Conservation (phyloP, 2,329 filamentous ascomycete species). For the Botrytis fabae region DNA sequence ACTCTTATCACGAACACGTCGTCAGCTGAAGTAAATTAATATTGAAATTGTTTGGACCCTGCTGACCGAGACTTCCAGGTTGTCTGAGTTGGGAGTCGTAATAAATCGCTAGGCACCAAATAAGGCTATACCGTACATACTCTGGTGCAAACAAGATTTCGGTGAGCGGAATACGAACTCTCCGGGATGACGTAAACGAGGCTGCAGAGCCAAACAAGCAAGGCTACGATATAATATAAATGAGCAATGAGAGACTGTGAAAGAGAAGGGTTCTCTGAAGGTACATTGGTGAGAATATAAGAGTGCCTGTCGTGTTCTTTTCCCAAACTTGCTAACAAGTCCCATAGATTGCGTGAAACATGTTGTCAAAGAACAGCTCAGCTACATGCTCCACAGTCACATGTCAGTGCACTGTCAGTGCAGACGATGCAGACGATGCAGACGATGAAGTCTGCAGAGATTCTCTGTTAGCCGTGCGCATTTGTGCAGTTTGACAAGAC, state of each 20-base stretch:
- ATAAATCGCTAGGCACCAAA: slow-evolving; percentile 18
- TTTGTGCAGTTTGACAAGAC: background rate
- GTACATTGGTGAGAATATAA: slow-evolving; percentile 3
- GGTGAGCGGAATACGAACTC: background rate
- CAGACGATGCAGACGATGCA: background rate
- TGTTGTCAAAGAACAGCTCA: slow-evolving; percentile 13
- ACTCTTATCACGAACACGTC: slow-evolving; percentile 21
- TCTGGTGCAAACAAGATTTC: background rate
- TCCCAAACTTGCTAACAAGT: background rate
- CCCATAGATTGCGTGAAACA: slow-evolving; percentile 14
- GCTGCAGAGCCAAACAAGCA: background rate
- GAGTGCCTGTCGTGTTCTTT: background rate
- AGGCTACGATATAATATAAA: background rate
- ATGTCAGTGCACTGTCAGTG: slow-evolving; percentile 6
- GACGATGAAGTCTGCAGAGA: background rate
- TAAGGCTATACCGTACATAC: background rate
- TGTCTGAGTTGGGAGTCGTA: background rate
- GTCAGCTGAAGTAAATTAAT: slow-evolving; percentile 15
- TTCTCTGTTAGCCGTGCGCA: background rate
- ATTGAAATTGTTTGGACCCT: slow-evolving; percentile 10
- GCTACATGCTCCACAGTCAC: slow-evolving; percentile 21
- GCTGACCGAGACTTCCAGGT: slow-evolving; percentile 10
- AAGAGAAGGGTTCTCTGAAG: background rate
- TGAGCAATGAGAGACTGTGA: background rate
- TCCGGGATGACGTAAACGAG: slow-evolving; percentile 16